These are phyloP conservation scores for Phaeolepiota aurea DNA, from an alignment of 768 basidiomycete genomes.

Conservation along the genomic window DNA sequence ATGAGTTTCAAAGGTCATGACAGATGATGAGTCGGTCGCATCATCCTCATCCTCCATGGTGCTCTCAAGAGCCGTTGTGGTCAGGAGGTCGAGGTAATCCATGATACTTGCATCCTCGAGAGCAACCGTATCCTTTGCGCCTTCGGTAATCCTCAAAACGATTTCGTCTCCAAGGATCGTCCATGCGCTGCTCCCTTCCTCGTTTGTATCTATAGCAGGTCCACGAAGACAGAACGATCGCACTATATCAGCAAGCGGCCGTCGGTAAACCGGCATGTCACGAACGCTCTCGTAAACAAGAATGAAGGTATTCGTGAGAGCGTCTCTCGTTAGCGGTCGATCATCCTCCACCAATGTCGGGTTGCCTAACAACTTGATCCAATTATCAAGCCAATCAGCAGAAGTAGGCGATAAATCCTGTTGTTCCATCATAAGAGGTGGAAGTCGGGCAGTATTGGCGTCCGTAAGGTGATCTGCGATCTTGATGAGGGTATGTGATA, in stretches of 20 bases:
- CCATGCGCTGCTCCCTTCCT: slow-evolving; percentile 39
- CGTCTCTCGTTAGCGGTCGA: slow-evolving; percentile 46
- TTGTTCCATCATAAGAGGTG: slow-evolving; percentile 55
- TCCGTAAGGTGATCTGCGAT: slow-evolving; percentile 68
- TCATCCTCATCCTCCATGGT: slow-evolving; percentile 33
- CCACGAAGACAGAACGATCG: slow-evolving; percentile 31
- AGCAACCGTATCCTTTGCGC: slow-evolving; percentile 7
- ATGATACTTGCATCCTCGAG: slow-evolving; percentile 13
- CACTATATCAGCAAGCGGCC: slow-evolving; percentile 43
- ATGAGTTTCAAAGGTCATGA: slow-evolving; percentile 28
- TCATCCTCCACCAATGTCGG: slow-evolving; percentile 29
- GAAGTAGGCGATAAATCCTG: slow-evolving; percentile 66
- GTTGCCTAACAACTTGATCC: slow-evolving; percentile 50
- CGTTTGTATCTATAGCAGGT: slow-evolving; percentile 19
- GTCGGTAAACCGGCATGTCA: slow-evolving; percentile 62
- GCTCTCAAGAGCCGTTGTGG: slow-evolving; percentile 25
- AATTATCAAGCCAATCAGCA: slow-evolving; percentile 63
- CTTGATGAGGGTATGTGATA: slow-evolving; percentile 56
- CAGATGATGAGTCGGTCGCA: slow-evolving; percentile 30
- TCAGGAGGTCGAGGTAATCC: slow-evolving; percentile 31
- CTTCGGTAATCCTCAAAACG: slow-evolving; percentile 45
- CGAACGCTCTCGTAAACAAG: slow-evolving; percentile 55
- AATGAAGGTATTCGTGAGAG: slow-evolving; percentile 50
- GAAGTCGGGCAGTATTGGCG: slow-evolving; percentile 52
- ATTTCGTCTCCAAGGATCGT: slow-evolving; percentile 62